Base-by-base conservation (phyloP, 306 rosid species). In the Amphicarpaea edgeworthii region DNA sequence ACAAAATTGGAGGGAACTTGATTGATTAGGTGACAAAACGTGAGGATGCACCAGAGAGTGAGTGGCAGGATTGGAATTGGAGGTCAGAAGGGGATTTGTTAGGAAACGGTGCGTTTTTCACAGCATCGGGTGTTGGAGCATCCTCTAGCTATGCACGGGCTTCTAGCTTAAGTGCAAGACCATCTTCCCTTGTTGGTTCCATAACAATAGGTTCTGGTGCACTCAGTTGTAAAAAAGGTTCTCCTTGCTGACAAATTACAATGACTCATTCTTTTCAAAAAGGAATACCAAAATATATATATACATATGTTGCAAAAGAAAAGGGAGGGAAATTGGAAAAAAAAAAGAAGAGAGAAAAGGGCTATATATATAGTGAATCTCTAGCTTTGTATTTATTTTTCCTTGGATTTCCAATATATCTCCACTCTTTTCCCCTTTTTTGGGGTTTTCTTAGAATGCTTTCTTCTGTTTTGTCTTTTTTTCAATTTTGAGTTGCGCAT, bases 11-110 rank as follows among this genome's bases (percentile, higher is more conserved):
- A n/a, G n/a, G 6, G 34, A n/a, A 46, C 51, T 53, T 24, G 55
- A n/a, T n/a, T n/a, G 78, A 3, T 54, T 62, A 93, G 98, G 98
- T 94, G 65, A 95, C 98, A 24, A 95, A 95, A 55, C 91, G 86
- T 45, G 98, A 95, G 80, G 98, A 95, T 83, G 93, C 98, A 3
- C 75, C 89, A 0, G 92, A 92, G 83, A 83, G 87, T 82, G 89
- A 89, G 8, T 95, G 98, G 98, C 83, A 42, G 87, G 11, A 7
- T 16, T 95, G 98, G 98, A 92, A 95, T 7, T 95, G 98, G 98
- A 89, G 98, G 21, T 89, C 97, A 3, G 96, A 86, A 63, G 98
- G 98, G 9, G 98, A 95, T 38, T 4, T 92, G 78, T 0, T 95
- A 75, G 19, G 87, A 41, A 95, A 95, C 66, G 98, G 97, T 69